Percentiles rank a stretch among this genome's conserved stretches.
These are phyloP conservation scores for Serendipita sp. DNA, from an alignment of 768 basidiomycete species.

Conservation along the genomic window DNA sequence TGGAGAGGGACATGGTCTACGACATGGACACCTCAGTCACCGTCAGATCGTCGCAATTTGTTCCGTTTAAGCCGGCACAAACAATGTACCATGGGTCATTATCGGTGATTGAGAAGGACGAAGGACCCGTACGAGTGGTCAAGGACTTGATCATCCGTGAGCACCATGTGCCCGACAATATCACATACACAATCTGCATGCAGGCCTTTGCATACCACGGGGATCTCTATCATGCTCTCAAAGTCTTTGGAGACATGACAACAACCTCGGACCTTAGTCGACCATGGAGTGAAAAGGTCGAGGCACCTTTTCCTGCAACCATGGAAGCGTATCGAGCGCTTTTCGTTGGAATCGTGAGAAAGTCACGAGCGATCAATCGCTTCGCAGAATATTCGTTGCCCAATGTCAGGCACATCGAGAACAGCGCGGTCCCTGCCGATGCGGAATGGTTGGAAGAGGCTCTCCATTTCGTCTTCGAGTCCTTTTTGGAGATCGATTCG, in stretches of 20 bases:
- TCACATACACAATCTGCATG: constrained; percentile 54
- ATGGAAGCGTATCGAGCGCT: constrained; percentile 48
- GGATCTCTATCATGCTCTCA: constrained; percentile 38
- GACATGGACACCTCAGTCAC: no score
- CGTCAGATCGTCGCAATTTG: no score
- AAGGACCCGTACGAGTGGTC: no score
- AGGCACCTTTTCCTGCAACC: constrained; percentile 26
- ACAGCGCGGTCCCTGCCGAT: not conserved
- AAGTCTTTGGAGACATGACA: constrained; percentile 54
- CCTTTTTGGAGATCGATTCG: constrained; percentile 43
- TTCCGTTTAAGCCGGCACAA: no score
- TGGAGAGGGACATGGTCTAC: no score
- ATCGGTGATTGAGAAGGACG: no score
- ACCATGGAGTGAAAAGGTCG: not conserved
- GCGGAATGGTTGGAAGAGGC: constrained; percentile 41
- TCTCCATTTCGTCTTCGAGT: constrained; percentile 40
- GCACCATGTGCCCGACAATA: constrained; percentile 37
- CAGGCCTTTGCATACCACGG: constrained; percentile 62
- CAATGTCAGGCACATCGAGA: no score
- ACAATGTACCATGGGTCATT: no score
- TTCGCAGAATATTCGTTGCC: not conserved
- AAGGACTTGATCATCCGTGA: constrained; percentile 27
- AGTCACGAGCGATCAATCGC: not conserved
- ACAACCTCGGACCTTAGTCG: constrained; percentile 14
- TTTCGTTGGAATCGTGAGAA: constrained; percentile 50